These are phyloP conservation scores for Taphrina pruni DNA, from an alignment of 1,139 yeast species.

Conservation along the genomic window DNA sequence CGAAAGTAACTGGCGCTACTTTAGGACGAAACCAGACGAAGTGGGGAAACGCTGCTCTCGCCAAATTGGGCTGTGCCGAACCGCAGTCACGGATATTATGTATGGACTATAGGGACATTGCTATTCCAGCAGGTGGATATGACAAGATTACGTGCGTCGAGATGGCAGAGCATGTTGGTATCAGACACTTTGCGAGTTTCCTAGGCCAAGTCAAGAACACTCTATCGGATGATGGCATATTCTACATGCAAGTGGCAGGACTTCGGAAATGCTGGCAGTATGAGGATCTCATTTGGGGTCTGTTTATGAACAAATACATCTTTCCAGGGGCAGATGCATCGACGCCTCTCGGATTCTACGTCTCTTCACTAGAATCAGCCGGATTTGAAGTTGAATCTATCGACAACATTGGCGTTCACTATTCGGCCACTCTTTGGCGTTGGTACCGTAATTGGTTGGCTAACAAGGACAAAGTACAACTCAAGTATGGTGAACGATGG, in stretches of 20 bases:
- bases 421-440: slow-evolving; percentile 88
- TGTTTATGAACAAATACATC: slow-evolving; percentile 93
- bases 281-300: slow-evolving; percentile 92
- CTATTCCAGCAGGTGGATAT: slow-evolving; percentile 75
- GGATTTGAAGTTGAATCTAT: slow-evolving; percentile 85
- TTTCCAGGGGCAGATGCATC: slow-evolving; percentile 99
- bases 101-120: slow-evolving; percentile 89
- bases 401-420: slow-evolving; percentile 91
- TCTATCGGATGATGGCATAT: slow-evolving; percentile 89
- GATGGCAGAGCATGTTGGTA: slow-evolving; percentile 97
- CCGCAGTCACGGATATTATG: slow-evolving; percentile 81
- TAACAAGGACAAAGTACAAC: slow-evolving; percentile 75
- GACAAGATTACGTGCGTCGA: slow-evolving; percentile 89
- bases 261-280: slow-evolving; percentile 92
- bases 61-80: slow-evolving; percentile 68
- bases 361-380: slow-evolving; percentile 75
- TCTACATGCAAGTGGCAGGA: slow-evolving; percentile 88
- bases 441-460: slow-evolving; percentile 96
- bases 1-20: slow-evolving; percentile 86
- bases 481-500: slow-evolving; percentile 89
- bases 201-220: slow-evolving; percentile 80
- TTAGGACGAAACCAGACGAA: slow-evolving; percentile 88
- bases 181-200: slow-evolving; percentile 78
- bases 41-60: slow-evolving; percentile 79
- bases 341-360: slow-evolving; percentile 85